phyloP scores from a whole-genome alignment of 1,284 basidiomycete genomes.

The Porogramme epimiltina region DNA sequence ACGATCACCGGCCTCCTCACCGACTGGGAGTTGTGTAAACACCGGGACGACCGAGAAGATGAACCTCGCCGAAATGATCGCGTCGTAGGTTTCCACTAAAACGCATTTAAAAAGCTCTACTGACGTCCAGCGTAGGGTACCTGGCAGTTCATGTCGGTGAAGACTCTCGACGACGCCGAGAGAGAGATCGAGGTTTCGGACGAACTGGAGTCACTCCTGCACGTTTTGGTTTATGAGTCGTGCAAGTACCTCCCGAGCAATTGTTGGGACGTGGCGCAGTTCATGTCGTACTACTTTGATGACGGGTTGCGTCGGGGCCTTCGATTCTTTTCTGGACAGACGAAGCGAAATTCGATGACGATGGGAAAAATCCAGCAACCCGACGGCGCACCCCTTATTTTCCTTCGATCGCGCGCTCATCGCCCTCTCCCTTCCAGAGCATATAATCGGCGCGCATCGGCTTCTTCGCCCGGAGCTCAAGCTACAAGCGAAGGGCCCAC shows the following conservation, averaged over 20 bases:
- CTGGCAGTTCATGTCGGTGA: slow-evolving; percentile 7
- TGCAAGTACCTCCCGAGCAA: slow-evolving; percentile 3
- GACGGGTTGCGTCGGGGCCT: too few relatives aligned
- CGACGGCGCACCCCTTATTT: too few relatives aligned
- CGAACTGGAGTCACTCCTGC: slow-evolving; percentile 12
- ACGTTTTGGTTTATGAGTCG: slow-evolving; percentile 1
- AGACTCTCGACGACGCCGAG: background rate
- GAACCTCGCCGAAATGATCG: background rate
- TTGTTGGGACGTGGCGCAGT: background rate
- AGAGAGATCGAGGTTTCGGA: slow-evolving; percentile 1
- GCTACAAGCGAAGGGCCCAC: too few relatives aligned
- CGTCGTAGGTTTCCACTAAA: background rate
- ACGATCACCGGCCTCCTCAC: background rate
- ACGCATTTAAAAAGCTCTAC: background rate
- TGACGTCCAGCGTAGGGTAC: background rate
- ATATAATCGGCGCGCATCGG: too few relatives aligned
- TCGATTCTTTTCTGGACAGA: too few relatives aligned
- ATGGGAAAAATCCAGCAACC: too few relatives aligned
- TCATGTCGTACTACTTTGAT: too few relatives aligned
- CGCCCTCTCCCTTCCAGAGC: too few relatives aligned
- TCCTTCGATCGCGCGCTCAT: too few relatives aligned
- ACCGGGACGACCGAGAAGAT: background rate
- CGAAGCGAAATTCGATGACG: too few relatives aligned
- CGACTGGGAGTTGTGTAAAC: slow-evolving; percentile 4
- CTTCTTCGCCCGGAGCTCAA: too few relatives aligned